A percentile compares a stretch with the other conserved stretches of the same genome.
Conservation (phyloP, 768 basidiomycete genomes). For the Podaxis sp. region DNA sequence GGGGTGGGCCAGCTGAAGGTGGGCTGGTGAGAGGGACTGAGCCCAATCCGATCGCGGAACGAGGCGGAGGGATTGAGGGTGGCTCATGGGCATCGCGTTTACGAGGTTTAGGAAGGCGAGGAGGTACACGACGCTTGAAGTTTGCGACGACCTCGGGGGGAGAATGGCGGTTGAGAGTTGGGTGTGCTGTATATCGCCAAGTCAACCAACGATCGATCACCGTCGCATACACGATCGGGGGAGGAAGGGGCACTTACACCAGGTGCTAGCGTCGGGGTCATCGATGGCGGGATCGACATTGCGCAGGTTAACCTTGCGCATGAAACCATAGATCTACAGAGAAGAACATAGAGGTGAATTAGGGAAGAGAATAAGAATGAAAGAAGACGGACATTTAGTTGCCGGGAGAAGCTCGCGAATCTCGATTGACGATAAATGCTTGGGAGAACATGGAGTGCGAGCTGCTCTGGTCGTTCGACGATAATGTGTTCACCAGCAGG, state of each 20-base stretch:
- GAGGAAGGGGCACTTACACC: conserved; percentile 65
- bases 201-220: conserved; percentile 12
- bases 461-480: conserved; percentile 90
- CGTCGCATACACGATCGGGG: conserved; percentile 18
- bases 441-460: conserved; percentile 91
- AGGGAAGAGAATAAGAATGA: conserved; percentile 25
- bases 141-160: conserved; percentile 88
- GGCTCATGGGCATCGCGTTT: conserved; percentile 75
- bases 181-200: conserved; percentile 61
- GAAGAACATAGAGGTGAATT: conserved; percentile 4
- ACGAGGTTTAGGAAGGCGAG: conserved; percentile 84
- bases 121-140: conserved; percentile 94
- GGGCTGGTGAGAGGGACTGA: conserved; percentile 67
- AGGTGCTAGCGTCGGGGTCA: conserved; percentile 95
- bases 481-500: conserved; percentile 93
- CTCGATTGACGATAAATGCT: conserved; percentile 94
- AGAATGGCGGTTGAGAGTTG: conserved; percentile 88
- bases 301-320: conserved; percentile 95
- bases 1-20: conserved; percentile 41
- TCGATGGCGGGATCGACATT: conserved; percentile 94
- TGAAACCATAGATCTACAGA: conserved; percentile 92
- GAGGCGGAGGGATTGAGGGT: conserved; percentile 71
- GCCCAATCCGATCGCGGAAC: conserved; percentile 73
- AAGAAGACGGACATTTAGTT: conserved; percentile 80
- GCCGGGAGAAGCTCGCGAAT: conserved; percentile 96